Base-by-base conservation (phyloP, 1,284 basidiomycete genomes). In the Cryptococcus amylolentus region DNA sequence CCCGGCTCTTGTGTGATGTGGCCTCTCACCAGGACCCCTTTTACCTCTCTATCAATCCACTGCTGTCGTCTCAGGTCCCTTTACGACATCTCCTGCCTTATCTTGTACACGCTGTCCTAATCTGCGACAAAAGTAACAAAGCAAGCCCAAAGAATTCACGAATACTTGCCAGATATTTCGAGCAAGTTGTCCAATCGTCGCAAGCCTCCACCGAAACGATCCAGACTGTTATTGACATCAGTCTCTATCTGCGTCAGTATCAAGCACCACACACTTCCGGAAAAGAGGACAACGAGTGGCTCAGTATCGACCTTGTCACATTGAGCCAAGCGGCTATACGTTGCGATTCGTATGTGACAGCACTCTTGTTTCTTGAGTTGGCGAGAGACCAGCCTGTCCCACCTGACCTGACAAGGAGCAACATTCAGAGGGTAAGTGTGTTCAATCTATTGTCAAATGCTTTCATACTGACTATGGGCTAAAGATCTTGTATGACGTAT, bases 281-380 rank as follows among this genome's bases (percentile, higher is more conserved):
- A 62, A 81, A 82, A 31, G 77, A 91, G 7, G 82, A 82, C 65
- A 86, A 97, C 71, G 82, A 81, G 59, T 98, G 94, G 95, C 81
- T 96, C 7, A 77, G 83, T n/a, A 70, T 97, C 39, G 86, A 95
- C 61, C 88, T 83, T 64, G 74, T 83, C 3, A 75, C 90, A 5
- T 81, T 98, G 5, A 86, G 88, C 13, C 80, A 81, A 59, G 88
- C 85, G 16, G 88, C 94, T 2, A 84, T 91, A 52, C 75, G 79
- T 42, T 91, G 87, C 59, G 88, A 88, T 1, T 85, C 88, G 5
- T 96, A 89, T 71, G 91, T 91, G 2, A 92, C 92, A 0, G 87
- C 90, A 0, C 80, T 98, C 41, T 81, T 98, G 18, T 97, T 95
- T 72, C 79, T 97, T 44, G 95, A 98, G 68, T 81, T 96, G 16